These are phyloP conservation scores for Aspergillus floridensis DNA, from an alignment of 2,329 filamentous ascomycete species.

Conservation along the genomic window DNA sequence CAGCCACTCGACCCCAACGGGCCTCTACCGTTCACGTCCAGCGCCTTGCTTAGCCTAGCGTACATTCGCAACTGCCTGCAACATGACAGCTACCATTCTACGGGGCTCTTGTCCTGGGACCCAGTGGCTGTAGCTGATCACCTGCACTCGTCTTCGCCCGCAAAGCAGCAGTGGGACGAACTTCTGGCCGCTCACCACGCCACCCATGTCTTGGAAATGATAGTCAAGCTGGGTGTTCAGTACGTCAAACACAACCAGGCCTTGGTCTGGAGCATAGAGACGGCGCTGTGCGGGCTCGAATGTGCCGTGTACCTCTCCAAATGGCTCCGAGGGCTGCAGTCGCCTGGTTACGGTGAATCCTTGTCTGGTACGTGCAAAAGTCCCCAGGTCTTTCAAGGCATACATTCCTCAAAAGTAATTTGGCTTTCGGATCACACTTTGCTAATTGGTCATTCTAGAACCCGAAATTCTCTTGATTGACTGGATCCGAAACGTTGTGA, in stretches of 20 bases:
- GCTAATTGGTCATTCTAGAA: background rate
- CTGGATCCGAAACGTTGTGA: slow-evolving; percentile 1
- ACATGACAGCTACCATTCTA: background rate
- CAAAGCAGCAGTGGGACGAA: background rate
- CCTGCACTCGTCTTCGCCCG: background rate
- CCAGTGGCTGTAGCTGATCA: background rate
- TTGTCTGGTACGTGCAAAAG: background rate
- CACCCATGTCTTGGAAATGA: background rate
- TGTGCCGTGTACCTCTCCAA: slow-evolving; percentile 4
- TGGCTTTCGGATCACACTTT: no score
- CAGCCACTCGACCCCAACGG: slow-evolving; percentile 9
- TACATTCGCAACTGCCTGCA: slow-evolving; percentile 6
- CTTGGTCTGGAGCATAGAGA: slow-evolving; percentile 2
- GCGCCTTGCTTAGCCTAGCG: slow-evolving; percentile 4
- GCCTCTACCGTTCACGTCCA: slow-evolving; percentile 9
- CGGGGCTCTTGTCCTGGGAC: background rate
- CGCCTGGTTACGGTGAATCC: background rate
- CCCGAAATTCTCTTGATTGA: background rate
- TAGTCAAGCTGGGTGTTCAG: slow-evolving; percentile 2
- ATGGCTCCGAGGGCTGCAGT: background rate
- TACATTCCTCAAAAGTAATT: no score
- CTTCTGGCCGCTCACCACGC: background rate
- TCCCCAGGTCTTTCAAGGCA: background rate
- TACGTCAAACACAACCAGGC: slow-evolving; percentile 2
- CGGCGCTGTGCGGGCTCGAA: background rate